Conservation (phyloP, 352 stramenopile species). For the Globisporangium nagaii region DNA sequence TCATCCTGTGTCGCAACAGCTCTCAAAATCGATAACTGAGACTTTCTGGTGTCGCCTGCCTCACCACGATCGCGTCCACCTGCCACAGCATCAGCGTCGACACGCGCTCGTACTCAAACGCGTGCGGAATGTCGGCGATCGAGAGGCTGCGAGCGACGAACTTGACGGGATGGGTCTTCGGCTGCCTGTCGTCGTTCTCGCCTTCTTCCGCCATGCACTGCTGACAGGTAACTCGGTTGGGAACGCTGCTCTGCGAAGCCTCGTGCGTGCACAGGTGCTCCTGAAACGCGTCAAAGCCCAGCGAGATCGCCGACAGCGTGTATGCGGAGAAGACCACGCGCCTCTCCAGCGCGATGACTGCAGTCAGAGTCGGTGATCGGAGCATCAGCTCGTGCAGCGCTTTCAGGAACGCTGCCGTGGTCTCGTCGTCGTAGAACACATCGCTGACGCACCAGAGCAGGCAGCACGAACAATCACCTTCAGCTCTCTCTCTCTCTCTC, state of each 20-base stretch:
- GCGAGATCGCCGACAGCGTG: slow-evolving; percentile 37
- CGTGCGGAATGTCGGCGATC: slow-evolving; percentile 19
- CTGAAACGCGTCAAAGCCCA: slow-evolving; percentile 55
- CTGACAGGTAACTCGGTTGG: slow-evolving; percentile 27
- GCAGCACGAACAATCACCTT: too few species aligned
- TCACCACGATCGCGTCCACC: slow-evolving; percentile 29
- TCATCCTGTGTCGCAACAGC: too few species aligned
- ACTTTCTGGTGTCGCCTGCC: too few species aligned
- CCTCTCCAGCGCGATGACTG: slow-evolving; percentile 35
- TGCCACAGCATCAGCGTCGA: slow-evolving; percentile 43
- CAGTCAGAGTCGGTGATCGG: slow-evolving; percentile 13
- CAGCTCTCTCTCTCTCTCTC: too few species aligned
- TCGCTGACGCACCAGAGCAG: slow-evolving; percentile 26
- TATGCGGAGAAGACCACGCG: slow-evolving; percentile 53
- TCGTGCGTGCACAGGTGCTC: slow-evolving; percentile 33
- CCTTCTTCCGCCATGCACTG: slow-evolving; percentile 5
- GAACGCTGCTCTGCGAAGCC: background rate
- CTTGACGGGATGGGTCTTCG: background rate
- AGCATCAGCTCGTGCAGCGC: slow-evolving; percentile 34
- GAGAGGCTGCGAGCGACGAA: slow-evolving; percentile 26
- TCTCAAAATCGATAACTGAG: too few species aligned
- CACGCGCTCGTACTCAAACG: slow-evolving; percentile 38
- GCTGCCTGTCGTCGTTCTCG: background rate
- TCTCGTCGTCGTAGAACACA: slow-evolving; percentile 61
- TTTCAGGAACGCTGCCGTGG: slow-evolving; percentile 32